Conservation (phyloP, 1,284 basidiomycete species). For the Moesziomyces globuligerus region DNA sequence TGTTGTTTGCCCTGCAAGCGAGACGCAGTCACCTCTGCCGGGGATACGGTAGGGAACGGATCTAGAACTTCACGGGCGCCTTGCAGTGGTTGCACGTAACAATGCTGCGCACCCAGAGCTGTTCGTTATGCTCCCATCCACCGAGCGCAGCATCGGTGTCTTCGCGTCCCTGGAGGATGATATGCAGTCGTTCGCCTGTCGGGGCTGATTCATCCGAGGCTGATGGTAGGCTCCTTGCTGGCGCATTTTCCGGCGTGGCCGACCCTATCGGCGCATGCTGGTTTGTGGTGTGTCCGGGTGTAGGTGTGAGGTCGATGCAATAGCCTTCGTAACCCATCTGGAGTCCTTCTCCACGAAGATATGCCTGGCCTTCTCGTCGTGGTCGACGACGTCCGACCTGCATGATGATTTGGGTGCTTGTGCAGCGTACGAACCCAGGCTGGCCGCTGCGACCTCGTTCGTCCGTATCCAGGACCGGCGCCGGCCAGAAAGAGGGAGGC, state of each 20-base stretch:
- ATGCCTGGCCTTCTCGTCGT: conserved; percentile 9
- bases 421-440: conserved; percentile 10
- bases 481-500: not conserved
- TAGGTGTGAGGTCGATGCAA: conserved; percentile 18
- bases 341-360: conserved; percentile 31
- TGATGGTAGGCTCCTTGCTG: too few relatives aligned
- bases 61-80: conserved; percentile 23
- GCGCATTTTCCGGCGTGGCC: too few relatives aligned
- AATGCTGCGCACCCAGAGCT: conserved; percentile 39
- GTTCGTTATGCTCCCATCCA: conserved; percentile 20
- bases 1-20: conserved; percentile 1
- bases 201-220: not conserved
- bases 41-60: too few relatives aligned
- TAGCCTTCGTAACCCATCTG: conserved; percentile 39
- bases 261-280: not conserved
- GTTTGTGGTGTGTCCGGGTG: not conserved
- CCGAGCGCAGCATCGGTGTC: conserved; percentile 6
- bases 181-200: conserved; percentile 7
- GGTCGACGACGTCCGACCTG: conserved; percentile 27
- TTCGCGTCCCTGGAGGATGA: conserved; percentile 33
- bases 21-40: not conserved
- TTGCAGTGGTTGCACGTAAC: conserved; percentile 38
- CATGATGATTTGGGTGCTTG: conserved; percentile 30
- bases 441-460: not conserved
- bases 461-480: not conserved